Base-by-base conservation (phyloP, 495 filamentous ascomycete species). In the Aspergillus heteromorphus region DNA sequence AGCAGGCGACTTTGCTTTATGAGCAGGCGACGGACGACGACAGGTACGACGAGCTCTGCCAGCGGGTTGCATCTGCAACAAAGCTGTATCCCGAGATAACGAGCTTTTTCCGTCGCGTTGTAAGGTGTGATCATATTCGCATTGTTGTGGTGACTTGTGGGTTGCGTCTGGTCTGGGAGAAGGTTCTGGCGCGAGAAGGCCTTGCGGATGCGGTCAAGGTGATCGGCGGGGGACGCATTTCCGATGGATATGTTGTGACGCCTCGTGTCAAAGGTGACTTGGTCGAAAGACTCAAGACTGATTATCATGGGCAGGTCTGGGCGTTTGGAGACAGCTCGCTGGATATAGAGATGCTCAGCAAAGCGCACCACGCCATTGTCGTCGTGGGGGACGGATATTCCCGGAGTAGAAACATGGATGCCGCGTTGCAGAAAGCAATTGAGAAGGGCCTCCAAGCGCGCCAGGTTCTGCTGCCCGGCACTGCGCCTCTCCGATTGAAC, bases 251-350 rank as follows among this genome's bases (percentile, higher is more conserved):
- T 43, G 71, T 87, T 40, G 67, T 87, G 30, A 85, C 77, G 11
- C 64, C 74, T 17, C 61, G 54, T 8, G 64, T 83, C 25, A 89
- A 87, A 65, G 72, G 61, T 4, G 64, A 54, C 8, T 17, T 87
- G 41, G 78, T 83, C 1, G 51, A 34, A 16, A 70, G 58, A 49
- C 60, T 87, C 21, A 62, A 64, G 51, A 27, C 63, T 5, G 7
- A 8, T 9, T 56, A 77, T 51, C 10, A 68, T 0, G 38, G 73
- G 21, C 67, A 75, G 42, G 77, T 84, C 19, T 81, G 75, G 65
- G 84, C 82, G 0, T 83, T 87, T 60, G 83, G 86, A n/a, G 83
- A 87, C 57, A 83, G 83, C 61, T 73, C 73, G 0, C 52, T 85
- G 27, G 85, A 87, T 62, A 23, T 87, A 20, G 63, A 67, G 14